Base-by-base conservation (phyloP, 495 filamentous ascomycete species). In the Talaromyces borbonicus region DNA sequence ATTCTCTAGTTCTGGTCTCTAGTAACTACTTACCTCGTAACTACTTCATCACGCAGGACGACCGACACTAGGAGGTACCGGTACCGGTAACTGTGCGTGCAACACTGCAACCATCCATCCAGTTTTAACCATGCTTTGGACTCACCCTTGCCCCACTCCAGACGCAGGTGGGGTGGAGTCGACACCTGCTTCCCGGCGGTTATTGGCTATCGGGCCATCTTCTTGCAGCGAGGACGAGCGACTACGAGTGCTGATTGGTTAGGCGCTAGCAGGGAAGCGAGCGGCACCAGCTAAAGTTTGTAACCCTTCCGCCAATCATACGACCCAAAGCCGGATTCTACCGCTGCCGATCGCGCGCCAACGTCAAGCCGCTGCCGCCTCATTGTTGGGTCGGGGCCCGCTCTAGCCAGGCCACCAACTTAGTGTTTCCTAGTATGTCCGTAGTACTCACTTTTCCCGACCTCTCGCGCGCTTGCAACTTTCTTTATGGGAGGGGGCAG, bases 281-380 rank as follows among this genome's bases (percentile, higher is more conserved):
- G 1, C 14, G 35, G 35, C 35, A 20, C 35, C 22, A 38, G 22
- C 8, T 15, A 40, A 9, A 25, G 32, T 15, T 14, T 15, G 14
- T 3, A 19, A n/a, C 18, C 46, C 7, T 18, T 8, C 45, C 48
- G 53, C 57, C 55, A 60, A 58, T 51, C 58, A 59, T n/a, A 48
- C 18, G 6, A 5, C 23, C 41, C 8, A 38, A 46, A 47, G 38
- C 50, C 29, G 14, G 8, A 45, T 23, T 56, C 58, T 55, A 50
- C 59, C 62, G 52, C 54, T 61, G 64, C 60, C 62, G 64, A 67
- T 69, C 63, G 63, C 64, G 65, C 65, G 66, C 61, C 60, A 69
- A 68, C 57, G 53, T 49, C 24, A 39, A 45, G 25, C 56, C 56
- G 49, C 46, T 29, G 43, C n/a, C 35, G 25, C 24, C 46, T 32